phyloP scores from a whole-genome alignment of 2,329 filamentous ascomycete genomes.

The Aspergillus eucalypticola region DNA sequence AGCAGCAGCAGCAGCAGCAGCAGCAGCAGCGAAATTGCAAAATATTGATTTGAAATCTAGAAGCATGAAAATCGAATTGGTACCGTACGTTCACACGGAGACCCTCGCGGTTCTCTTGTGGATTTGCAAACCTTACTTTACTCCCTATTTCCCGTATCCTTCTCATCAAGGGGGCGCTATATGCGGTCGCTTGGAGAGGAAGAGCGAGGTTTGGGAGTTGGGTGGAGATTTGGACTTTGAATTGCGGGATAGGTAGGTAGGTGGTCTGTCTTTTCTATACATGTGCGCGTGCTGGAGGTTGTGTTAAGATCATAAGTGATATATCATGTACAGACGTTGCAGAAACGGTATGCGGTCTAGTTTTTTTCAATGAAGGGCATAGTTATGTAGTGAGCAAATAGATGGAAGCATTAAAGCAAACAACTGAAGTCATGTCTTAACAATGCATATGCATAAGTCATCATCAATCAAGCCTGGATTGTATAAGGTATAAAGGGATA shows the following conservation, averaged over 20 bases:
- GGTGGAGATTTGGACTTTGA: neutral
- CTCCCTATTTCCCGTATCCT: slow-evolving; percentile 29
- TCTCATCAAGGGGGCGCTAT: slow-evolving; percentile 41
- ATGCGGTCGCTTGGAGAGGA: slow-evolving; percentile 43
- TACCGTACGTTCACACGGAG: slow-evolving; percentile 15
- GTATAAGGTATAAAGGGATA: too few species aligned
- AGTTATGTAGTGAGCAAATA: neutral
- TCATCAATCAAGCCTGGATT: neutral
- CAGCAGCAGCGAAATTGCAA: slow-evolving; percentile 4
- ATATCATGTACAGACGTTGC: neutral
- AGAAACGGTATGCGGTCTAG: neutral
- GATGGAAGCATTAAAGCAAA: neutral
- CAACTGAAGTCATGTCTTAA: neutral
- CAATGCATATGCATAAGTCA: neutral
- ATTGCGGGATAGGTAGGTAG: neutral
- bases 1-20: slow-evolving; percentile 8
- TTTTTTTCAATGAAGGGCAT: neutral
- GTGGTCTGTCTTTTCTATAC: too few species aligned
- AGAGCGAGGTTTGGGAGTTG: neutral
- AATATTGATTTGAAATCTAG: slow-evolving; percentile 14
- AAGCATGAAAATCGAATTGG: slow-evolving; percentile 21
- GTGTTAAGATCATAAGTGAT: neutral
- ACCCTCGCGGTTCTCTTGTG: slow-evolving; percentile 10
- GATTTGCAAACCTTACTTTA: slow-evolving; percentile 16
- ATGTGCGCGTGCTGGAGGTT: neutral